Evolutionary conservation across 768 basidiomycete species (phyloP).

Genomic region (Rossbeevera mucosa): DNA sequence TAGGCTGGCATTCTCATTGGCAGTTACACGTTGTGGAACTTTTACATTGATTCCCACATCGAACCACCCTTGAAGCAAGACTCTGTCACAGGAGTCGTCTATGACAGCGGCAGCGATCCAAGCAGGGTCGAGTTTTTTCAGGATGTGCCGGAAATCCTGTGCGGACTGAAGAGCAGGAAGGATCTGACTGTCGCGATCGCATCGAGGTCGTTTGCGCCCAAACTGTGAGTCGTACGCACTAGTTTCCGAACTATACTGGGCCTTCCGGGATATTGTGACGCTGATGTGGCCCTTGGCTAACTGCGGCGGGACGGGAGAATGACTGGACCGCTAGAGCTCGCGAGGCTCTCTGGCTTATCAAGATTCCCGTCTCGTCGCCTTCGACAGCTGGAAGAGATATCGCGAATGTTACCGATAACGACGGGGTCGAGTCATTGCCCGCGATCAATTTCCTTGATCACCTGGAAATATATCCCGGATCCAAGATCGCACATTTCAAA

Average conservation of each 20-base stretch:
- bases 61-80: conserved; percentile 52
- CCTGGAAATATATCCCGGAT: conserved; percentile 73
- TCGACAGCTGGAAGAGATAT: conserved; percentile 28
- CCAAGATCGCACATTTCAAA: conserved; percentile 80
- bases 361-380: conserved; percentile 38
- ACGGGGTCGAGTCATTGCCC: conserved; percentile 31
- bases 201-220: conserved; percentile 65
- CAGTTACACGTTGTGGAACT: conserved; percentile 82
- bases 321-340: conserved; percentile 49
- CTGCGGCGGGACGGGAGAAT: neutral
- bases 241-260: neutral
- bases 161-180: conserved; percentile 42
- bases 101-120: conserved; percentile 21
- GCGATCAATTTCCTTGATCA: conserved; percentile 66
- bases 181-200: conserved; percentile 63
- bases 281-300: neutral
- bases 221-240: conserved; percentile 47
- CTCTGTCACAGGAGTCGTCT: conserved; percentile 20
- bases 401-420: neutral
- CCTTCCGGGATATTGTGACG: neutral
- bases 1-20: neutral
- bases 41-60: conserved; percentile 84
- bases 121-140: conserved; percentile 61
- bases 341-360: conserved; percentile 64
- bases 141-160: conserved; percentile 72